phyloP scores from a whole-genome alignment of 2,329 filamentous ascomycete genomes.

The Pseudopithomyces chartarum region DNA sequence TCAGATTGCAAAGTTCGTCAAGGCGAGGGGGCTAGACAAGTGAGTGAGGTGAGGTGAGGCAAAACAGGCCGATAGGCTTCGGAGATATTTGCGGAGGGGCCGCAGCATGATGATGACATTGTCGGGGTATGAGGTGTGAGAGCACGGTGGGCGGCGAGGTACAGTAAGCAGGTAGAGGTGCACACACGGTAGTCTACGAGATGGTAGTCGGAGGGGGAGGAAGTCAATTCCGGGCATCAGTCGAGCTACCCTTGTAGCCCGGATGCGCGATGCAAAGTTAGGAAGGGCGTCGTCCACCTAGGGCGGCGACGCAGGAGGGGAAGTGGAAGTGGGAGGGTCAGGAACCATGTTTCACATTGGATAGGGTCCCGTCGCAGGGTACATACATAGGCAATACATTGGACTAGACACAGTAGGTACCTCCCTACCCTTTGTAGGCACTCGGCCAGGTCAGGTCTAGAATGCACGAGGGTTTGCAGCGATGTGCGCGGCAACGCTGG shows the following conservation, averaged over 20 bases:
- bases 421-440: too few relatives aligned
- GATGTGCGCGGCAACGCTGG: too few relatives aligned
- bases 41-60: constrained; percentile 34
- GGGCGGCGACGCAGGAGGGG: too few relatives aligned
- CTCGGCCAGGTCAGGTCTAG: too few relatives aligned
- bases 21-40: constrained; percentile 62
- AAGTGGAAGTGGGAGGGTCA: too few relatives aligned
- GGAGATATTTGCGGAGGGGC: constrained; percentile 5
- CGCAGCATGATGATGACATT: constrained; percentile 18
- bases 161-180: constrained; percentile 1
- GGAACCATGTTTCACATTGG: too few relatives aligned
- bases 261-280: background rate
- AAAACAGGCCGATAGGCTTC: constrained; percentile 14
- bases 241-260: too few relatives aligned
- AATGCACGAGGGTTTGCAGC: too few relatives aligned
- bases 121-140: constrained; percentile 9
- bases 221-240: background rate
- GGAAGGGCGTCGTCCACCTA: background rate
- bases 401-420: too few relatives aligned
- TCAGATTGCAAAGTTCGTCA: constrained; percentile 65
- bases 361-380: too few relatives aligned
- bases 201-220: background rate
- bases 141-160: constrained; percentile 1
- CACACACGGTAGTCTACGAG: background rate
- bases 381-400: too few relatives aligned